Percentiles rank a stretch among this genome's conserved stretches.
Evolutionary conservation across 306 rosid genomes (phyloP).

Genomic region (Rosa rugosa): DNA sequence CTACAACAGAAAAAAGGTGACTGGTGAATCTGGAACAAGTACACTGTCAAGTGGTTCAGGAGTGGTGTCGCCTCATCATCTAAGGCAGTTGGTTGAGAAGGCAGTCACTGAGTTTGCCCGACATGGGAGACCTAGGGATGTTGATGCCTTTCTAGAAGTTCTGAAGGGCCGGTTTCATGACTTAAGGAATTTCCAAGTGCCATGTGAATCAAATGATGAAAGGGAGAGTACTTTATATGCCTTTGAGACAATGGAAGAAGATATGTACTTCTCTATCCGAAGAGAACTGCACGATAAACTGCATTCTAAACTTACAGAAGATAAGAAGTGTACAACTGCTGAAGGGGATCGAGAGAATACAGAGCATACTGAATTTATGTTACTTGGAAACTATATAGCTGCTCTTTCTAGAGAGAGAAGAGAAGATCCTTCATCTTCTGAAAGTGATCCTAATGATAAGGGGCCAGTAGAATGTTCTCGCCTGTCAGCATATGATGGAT

Average conservation of each 20-base stretch:
- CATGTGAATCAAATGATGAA: conserved; percentile 37
- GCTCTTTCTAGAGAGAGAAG: conserved; percentile 54
- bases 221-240: conserved; percentile 34
- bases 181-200: conserved; percentile 48
- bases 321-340: conserved; percentile 31
- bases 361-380: conserved; percentile 45
- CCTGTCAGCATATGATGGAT: conserved; percentile 51
- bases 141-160: conserved; percentile 42
- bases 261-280: conserved; percentile 49
- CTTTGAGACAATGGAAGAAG: conserved; percentile 71
- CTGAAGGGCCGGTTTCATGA: conserved; percentile 58
- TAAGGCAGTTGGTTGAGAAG: conserved; percentile 49
- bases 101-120: conserved; percentile 51
- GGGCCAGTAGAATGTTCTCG: conserved; percentile 49
- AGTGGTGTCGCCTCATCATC: conserved; percentile 43
- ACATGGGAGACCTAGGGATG: conserved; percentile 63
- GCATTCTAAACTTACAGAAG: conserved; percentile 35
- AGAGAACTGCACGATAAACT: conserved; percentile 47
- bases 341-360: conserved; percentile 36
- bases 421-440: conserved; percentile 58
- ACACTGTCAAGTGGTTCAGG: conserved; percentile 37
- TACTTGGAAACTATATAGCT: conserved; percentile 71
- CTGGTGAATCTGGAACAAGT: conserved; percentile 38
- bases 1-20: neutral
- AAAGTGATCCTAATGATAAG: conserved; percentile 38